These are phyloP conservation scores for Pleurotus platypus DNA, from an alignment of 768 basidiomycete genomes.

Conservation along the genomic window DNA sequence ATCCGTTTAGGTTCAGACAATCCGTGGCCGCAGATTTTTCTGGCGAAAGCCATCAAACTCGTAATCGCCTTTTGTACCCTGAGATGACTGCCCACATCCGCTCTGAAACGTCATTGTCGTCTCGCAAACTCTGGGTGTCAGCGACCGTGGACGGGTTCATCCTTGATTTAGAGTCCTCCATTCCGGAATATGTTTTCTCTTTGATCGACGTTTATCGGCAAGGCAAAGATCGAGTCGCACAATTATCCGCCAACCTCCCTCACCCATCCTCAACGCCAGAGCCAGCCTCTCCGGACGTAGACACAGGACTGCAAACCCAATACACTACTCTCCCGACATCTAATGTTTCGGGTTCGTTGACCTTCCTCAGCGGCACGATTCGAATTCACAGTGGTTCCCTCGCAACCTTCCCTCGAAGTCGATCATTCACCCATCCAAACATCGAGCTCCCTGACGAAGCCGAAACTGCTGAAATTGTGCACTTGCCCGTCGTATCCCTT, in stretches of 20 bases:
- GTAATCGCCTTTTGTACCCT: constrained; percentile 75
- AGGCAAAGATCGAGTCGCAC: constrained; percentile 75
- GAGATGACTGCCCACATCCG: constrained; percentile 75
- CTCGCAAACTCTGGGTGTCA: constrained; percentile 54
- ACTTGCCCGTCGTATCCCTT: constrained; percentile 73
- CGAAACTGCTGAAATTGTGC: constrained; percentile 59
- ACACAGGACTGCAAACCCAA: constrained; percentile 21
- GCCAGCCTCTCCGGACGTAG: constrained; percentile 15
- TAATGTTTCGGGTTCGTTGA: constrained; percentile 61
- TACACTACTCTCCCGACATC: constrained; percentile 47
- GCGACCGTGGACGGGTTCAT: constrained; percentile 83
- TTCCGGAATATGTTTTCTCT: constrained; percentile 77
- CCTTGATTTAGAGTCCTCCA: constrained; percentile 77
- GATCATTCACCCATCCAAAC: constrained; percentile 27
- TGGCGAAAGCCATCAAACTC: constrained; percentile 61
- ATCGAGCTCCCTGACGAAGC: constrained; percentile 49
- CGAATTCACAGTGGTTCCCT: constrained; percentile 58
- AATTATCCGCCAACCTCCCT: constrained; percentile 54
- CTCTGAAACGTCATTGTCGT: constrained; percentile 43
- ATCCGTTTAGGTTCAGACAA: constrained; percentile 72
- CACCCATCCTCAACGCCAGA: constrained; percentile 31
- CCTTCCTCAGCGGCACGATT: constrained; percentile 84
- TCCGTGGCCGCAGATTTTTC: constrained; percentile 65
- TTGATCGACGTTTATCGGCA: constrained; percentile 80
- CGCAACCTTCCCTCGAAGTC: constrained; percentile 34